Evolutionary conservation across 352 stramenopile genomes (phyloP).

Genomic region (Globisporangium lucens): DNA sequence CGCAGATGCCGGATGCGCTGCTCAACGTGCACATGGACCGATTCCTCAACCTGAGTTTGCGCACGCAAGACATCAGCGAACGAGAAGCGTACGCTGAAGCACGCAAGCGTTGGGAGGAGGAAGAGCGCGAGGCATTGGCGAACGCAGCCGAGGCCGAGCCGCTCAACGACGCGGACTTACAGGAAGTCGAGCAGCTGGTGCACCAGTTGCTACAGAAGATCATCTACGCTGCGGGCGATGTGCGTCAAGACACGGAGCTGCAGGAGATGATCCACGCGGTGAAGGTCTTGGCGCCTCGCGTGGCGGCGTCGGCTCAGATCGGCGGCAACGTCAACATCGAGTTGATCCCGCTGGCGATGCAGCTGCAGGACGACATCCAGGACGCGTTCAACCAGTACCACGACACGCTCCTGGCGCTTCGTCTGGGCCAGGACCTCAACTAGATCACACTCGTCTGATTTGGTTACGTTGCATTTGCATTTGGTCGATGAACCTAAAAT

Average conservation of each 20-base stretch:
- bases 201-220: slow-evolving; percentile 88
- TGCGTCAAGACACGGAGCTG: slow-evolving; percentile 85
- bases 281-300: slow-evolving; percentile 82
- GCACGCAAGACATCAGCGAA: slow-evolving; percentile 85
- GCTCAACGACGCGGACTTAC: slow-evolving; percentile 83
- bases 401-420: slow-evolving; percentile 82
- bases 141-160: slow-evolving; percentile 83
- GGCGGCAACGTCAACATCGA: slow-evolving; percentile 87
- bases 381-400: slow-evolving; percentile 91
- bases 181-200: slow-evolving; percentile 88
- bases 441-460: slow-evolving; percentile 23
- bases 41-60: slow-evolving; percentile 86
- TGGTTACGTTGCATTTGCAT: slow-evolving; percentile 1
- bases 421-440: slow-evolving; percentile 81
- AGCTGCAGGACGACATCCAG: slow-evolving; percentile 89
- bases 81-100: slow-evolving; percentile 86
- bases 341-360: slow-evolving; percentile 85
- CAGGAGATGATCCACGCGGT: slow-evolving; percentile 90
- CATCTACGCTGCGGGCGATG: slow-evolving; percentile 83
- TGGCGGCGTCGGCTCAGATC: slow-evolving; percentile 82
- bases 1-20: slow-evolving; percentile 86
- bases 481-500: background rate
- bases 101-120: slow-evolving; percentile 85
- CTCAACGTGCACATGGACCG: slow-evolving; percentile 89
- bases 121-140: slow-evolving; percentile 83